Evolutionary conservation across 2,329 filamentous ascomycete species (phyloP), one percentile per base, ranked within the genome.

Genomic region (Nothophoma quercina): DNA sequence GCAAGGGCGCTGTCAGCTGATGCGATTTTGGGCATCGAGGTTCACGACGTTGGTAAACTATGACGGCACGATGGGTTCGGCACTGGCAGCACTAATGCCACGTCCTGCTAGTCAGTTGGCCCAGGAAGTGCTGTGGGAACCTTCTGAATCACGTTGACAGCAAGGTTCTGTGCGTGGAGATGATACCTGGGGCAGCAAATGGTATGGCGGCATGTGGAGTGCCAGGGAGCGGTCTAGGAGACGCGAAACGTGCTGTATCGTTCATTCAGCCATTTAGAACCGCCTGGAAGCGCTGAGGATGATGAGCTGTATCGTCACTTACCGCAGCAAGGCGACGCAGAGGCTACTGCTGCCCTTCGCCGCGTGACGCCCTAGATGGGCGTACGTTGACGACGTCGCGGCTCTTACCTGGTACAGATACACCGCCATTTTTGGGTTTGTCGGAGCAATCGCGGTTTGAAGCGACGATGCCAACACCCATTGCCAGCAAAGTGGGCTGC

Each of bases 181-280:
- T 54, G 56, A 61, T 56, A 49, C 45, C 56, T 65, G 59, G 63
- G 67, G 63, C 65, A 70, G 59, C 68, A 69, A 68, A 67, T 68
- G 60, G 60, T 61, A 59, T 58, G 48, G 63, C 60, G 54, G 67
- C 56, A 44, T 46, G 51, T 55, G 50, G 55, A 46, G 49, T 36
- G 56, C 46, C 55, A 60, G 38, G 58, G 54, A 54, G 52, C 39
- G 51, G 47, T 54, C 51, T 57, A 44, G 43, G 59, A 55, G 34
- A 58, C 36, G 48, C 67, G 66, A 70, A 66, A 71, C 64, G 53
- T 63, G 58, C 57, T 60, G 61, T 54, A 60, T 62, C 60, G 55
- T 63, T 61, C 36, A 60, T 58, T 43, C 42, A 53, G 53, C 56
- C 59, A 59, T 43, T 48, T 42, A 47, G 1, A 91, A 89, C 47